These are phyloP conservation scores for Cephaloascus fragrans DNA, from an alignment of 805 yeast species.

Conservation along the genomic window DNA sequence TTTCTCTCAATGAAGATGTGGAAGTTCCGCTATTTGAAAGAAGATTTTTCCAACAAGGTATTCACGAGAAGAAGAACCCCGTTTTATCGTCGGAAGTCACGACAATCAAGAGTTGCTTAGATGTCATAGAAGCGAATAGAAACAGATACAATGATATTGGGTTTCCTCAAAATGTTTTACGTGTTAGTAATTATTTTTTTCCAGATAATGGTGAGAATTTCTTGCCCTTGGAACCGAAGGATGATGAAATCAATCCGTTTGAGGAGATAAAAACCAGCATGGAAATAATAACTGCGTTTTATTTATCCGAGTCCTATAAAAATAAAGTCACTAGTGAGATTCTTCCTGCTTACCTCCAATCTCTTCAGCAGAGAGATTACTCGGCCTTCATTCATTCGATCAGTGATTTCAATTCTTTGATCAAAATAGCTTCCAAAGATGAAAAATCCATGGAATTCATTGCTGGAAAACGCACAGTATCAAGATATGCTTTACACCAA, in stretches of 20 bases:
- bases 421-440: constrained; percentile 21
- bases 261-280: constrained; percentile 47
- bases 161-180: constrained; percentile 12
- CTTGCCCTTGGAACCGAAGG: constrained; percentile 37
- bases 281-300: constrained; percentile 28
- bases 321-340: constrained; percentile 20
- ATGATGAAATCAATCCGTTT: constrained; percentile 51
- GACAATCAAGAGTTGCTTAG: constrained; percentile 6
- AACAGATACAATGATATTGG: constrained; percentile 15
- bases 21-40: constrained; percentile 14
- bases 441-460: constrained; percentile 20
- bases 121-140: constrained; percentile 7
- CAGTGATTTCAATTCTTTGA: constrained; percentile 30
- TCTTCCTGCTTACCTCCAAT: constrained; percentile 13
- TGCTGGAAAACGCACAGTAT: constrained; percentile 9
- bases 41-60: constrained; percentile 21
- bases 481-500: constrained; percentile 42
- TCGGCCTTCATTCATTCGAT: constrained; percentile 20
- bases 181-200: constrained; percentile 21
- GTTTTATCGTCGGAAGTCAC: background rate
- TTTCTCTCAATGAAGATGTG: constrained; percentile 8
- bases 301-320: constrained; percentile 26
- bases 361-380: constrained; percentile 9
- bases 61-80: constrained; percentile 8
- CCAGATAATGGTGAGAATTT: constrained; percentile 43